Base-by-base conservation (phyloP, 179 eudicot genomes). In the Actinidia polygama region DNA sequence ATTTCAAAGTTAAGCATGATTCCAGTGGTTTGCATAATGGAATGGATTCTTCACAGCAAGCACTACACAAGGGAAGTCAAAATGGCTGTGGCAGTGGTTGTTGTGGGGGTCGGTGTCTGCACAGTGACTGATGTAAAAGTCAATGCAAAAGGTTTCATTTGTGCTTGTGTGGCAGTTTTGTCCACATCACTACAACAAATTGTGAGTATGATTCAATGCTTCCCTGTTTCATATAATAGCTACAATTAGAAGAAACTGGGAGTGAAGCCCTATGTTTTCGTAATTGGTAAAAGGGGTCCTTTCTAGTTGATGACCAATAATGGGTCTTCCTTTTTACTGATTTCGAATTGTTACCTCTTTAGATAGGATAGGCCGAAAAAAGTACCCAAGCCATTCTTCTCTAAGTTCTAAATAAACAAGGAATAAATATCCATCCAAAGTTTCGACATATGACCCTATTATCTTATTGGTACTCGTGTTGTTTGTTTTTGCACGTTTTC, bases 81-180 rank as follows among this genome's bases (percentile, higher is more conserved):
- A 85, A 82, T 92, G 86, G 80, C 95, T 57, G 95, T 92, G 84
- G 81, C 91, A 75, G 90, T 92, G 80, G 95, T 92, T 66, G 92
- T 92, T 81, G 84, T 91, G 46, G 95, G 95, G 67, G 95, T 92
- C n/a, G 95, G 95, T 24, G 93, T 92, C 67, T 92, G 95, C 92
- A 92, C 95, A 18, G 92, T 92, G 26, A 92, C 95, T 80, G 94
- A 92, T 62, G 94, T 92, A 62, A 92, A 92, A 80, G 91, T 92
- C 67, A 92, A 92, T 82, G 90, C 88, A 82, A 92, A 91, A 85
- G 95, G 95, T 69, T 92, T 92, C 83, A 21, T 92, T 9, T 92
- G 95, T 83, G 94, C 95, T 49, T 80, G 87, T 71, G 90, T 91
- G 64, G 94, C 92, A 69, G 95, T 92, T 51, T 51, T 92, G 19